Evolutionary conservation across 148 eudicot species (phyloP), one percentile per base, ranked within the genome.

Genomic region (Fagopyrum tataricum): DNA sequence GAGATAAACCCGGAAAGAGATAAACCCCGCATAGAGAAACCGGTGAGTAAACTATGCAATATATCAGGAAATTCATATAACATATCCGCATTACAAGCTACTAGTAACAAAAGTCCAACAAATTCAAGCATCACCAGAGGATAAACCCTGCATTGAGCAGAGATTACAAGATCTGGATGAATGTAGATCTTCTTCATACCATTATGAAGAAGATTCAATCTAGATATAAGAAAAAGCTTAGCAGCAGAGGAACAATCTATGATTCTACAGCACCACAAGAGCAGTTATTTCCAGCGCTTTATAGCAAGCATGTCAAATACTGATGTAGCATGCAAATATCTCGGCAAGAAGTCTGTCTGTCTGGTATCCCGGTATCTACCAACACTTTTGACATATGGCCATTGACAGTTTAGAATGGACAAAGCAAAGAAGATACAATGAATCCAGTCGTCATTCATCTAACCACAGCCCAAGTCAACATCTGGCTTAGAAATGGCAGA

Each of bases 381-480:
- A 2, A 31, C 37, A 31, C 37, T 31, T 31, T 31, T 31, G 1
- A 3, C 37, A 31, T 31, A 31, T 31, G 21, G 39, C 20, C 69
- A 64, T 6, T 39, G 20, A 37, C 20, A 39, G 15, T 8, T 13
- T 12, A 6, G 15, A 46, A 46, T 46, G 26, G 26, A 26, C 67
- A 64, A 64, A 37, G 44, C 42, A 64, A 64, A 64, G 1, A 39
- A 64, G 9, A 14, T 8, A 37, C 5, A 0, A 4, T 0, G n/a
- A n/a, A 64, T 64, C 69, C 69, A 64, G 18, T 43, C 41, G 37
- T 0, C 72, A 70, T 8, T 5, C 5, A 12, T 17, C 87, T 68
- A 95, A 72, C 99, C 97, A 71, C 99, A 91, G 40, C 99, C 99
- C 76, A 87, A 91, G 66, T 82, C 90, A 64, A 91, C 96, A 87